These are phyloP conservation scores for Pythium phragmitis DNA, from an alignment of 352 stramenopile species.

Conservation along the genomic window DNA sequence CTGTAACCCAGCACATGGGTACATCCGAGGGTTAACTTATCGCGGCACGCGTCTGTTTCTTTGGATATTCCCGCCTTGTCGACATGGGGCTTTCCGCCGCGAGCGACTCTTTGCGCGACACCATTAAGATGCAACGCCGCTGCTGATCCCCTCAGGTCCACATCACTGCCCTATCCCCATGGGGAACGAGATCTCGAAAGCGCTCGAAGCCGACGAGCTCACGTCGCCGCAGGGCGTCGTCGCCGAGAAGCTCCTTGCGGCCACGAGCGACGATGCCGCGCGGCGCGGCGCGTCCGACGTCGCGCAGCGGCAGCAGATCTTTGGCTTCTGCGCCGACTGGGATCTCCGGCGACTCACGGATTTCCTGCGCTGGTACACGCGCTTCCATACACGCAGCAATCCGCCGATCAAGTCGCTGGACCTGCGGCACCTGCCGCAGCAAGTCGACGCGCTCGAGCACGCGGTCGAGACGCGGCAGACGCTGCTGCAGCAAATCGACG, in stretches of 20 bases:
- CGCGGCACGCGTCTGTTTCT: too few relatives aligned
- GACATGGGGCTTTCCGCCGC: neutral
- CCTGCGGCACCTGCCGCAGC: constrained; percentile 26
- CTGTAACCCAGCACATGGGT: too few relatives aligned
- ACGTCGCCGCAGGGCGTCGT: constrained; percentile 21
- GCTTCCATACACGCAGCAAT: constrained; percentile 24
- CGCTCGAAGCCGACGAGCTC: constrained; percentile 23
- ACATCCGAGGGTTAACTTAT: too few relatives aligned
- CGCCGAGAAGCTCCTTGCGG: constrained; percentile 15
- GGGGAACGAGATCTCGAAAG: constrained; percentile 32
- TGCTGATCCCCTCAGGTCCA: neutral
- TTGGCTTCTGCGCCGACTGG: constrained; percentile 64
- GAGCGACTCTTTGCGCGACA: neutral
- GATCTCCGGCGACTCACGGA: constrained; percentile 46
- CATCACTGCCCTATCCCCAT: constrained; percentile 3
- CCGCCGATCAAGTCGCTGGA: constrained; percentile 10
- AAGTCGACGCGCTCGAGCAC: constrained; percentile 38
- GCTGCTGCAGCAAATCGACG: constrained; percentile 44
- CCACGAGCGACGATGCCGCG: constrained; percentile 8
- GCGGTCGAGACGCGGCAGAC: constrained; percentile 35
- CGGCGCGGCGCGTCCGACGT: constrained; percentile 40
- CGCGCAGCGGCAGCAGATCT: constrained; percentile 45
- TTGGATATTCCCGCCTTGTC: too few relatives aligned
- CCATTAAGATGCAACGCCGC: neutral
- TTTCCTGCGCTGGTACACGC: constrained; percentile 63